phyloP scores from a whole-genome alignment of 306 rosid genomes.

The Biancaea sappan region DNA sequence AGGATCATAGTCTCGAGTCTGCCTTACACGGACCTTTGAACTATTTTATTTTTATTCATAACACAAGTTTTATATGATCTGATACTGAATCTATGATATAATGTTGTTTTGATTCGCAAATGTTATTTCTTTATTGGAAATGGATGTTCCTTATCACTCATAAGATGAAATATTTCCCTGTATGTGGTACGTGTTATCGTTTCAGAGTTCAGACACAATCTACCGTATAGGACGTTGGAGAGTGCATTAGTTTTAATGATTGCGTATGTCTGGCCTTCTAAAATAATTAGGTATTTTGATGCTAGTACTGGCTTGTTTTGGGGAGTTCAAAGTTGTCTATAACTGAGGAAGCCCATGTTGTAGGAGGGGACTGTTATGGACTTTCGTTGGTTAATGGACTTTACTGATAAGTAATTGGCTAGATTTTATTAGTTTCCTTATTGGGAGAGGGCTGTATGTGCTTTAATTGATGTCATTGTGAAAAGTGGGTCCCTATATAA shows the following conservation, averaged over 20 bases:
- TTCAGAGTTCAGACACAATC: neutral
- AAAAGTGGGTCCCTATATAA: too few relatives aligned
- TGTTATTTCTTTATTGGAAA: neutral
- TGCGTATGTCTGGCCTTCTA: neutral
- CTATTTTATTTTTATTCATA: neutral
- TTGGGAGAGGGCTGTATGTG: neutral
- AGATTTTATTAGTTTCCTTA: neutral
- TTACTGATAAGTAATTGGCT: neutral
- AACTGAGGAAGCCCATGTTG: neutral
- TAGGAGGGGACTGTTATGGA: neutral
- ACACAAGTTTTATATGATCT: neutral
- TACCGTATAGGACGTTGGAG: neutral
- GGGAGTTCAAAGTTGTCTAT: neutral
- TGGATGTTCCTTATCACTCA: neutral
- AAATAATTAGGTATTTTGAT: neutral
- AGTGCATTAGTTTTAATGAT: neutral
- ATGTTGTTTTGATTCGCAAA: neutral
- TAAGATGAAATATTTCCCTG: neutral
- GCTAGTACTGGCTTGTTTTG: neutral
- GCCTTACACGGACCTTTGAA: neutral
- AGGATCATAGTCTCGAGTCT: neutral
- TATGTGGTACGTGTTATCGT: neutral
- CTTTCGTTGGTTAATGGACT: neutral
- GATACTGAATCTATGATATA: neutral
- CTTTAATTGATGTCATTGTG: neutral